Conservation (phyloP, 2,329 filamentous ascomycete species). For the Fusarium heterosporum region DNA sequence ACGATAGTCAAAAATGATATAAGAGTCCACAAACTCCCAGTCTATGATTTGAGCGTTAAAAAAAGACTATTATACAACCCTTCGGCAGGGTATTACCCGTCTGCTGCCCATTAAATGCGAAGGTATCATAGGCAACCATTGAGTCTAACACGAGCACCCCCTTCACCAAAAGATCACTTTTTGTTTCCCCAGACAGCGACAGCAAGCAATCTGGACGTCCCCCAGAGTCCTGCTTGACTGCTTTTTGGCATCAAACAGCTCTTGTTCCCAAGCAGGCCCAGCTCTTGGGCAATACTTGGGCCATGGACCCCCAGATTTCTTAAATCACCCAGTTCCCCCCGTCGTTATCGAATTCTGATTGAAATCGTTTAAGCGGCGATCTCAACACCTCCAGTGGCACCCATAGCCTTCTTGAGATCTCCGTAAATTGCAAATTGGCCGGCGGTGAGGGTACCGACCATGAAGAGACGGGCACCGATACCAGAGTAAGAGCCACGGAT, state of each 20-base stretch:
- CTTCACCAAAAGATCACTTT: slow-evolving; percentile 41
- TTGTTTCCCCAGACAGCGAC: slow-evolving; percentile 34
- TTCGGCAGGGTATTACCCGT: slow-evolving; percentile 42
- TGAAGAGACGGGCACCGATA: slow-evolving; percentile 77
- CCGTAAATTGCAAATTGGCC: slow-evolving; percentile 93
- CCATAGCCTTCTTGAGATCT: slow-evolving; percentile 66
- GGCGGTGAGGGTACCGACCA: slow-evolving; percentile 78
- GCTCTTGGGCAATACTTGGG: slow-evolving; percentile 41
- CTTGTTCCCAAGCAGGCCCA: slow-evolving; percentile 39
- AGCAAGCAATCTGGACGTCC: slow-evolving; percentile 29
- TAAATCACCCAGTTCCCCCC: slow-evolving; percentile 13
- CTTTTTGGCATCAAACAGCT: slow-evolving; percentile 28
- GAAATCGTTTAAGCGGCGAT: slow-evolving; percentile 56
- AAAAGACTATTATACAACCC: slow-evolving; percentile 47
- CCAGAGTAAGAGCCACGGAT: slow-evolving; percentile 81
- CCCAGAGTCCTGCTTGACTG: slow-evolving; percentile 35
- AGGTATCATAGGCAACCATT: slow-evolving; percentile 44
- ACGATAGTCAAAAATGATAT: slow-evolving; percentile 2
- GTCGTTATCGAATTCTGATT: slow-evolving; percentile 3
- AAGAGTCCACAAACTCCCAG: slow-evolving; percentile 40
- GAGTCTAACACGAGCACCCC: slow-evolving; percentile 42
- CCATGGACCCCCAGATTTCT: slow-evolving; percentile 31
- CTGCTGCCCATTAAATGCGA: slow-evolving; percentile 44
- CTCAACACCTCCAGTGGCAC: slow-evolving; percentile 76
- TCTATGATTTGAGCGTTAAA: slow-evolving; percentile 45